Base-by-base conservation (phyloP, 306 rosid genomes). In the Crotalaria pallida region DNA sequence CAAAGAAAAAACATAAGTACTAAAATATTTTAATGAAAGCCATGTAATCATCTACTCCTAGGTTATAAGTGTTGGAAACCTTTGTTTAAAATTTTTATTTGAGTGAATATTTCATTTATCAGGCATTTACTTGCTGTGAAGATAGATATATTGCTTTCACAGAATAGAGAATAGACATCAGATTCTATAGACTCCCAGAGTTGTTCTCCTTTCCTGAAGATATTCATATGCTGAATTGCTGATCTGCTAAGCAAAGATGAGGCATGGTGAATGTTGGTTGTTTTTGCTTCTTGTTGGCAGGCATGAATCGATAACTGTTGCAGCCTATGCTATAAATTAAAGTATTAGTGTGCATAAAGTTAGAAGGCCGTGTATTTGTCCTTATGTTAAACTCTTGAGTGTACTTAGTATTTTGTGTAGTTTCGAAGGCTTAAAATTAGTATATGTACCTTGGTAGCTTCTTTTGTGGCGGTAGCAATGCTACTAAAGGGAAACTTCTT, bases 271-370 rank as follows among this genome's bases (percentile, higher is more conserved):
- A 69, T 41, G 15, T 36, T 7, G 43, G 44, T 47, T 48, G 21
- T 15, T 67, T 23, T 58, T 71, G 52, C 67, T 65, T 50, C 23
- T 48, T 79, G 50, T 44, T 59, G 59, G 58, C 40, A 24, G 49
- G 17, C 26, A 22, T 51, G 65, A 26, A 18, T 34, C 24, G n/a
- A 67, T 23, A 47, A 11, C 40, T 9, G 41, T 49, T 62, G 52
- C 51, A 47, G 57, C 50, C 63, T 45, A 16, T 23, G 58, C 31
- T 63, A 44, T 8, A 44, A 55, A 47, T 22, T 63, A 15, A 50
- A 19, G 12, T 10, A 6, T 4, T n/a, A 45, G 11, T 22, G 40
- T 50, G 23, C 6, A 53, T 21, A 7, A 6, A 11, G 27, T 58
- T 62, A 58, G 34, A 34, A 29, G 27, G 22, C 16, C 45, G 17